Base-by-base conservation (phyloP, 1,284 basidiomycete genomes). In the Ganoderma lingzhi region DNA sequence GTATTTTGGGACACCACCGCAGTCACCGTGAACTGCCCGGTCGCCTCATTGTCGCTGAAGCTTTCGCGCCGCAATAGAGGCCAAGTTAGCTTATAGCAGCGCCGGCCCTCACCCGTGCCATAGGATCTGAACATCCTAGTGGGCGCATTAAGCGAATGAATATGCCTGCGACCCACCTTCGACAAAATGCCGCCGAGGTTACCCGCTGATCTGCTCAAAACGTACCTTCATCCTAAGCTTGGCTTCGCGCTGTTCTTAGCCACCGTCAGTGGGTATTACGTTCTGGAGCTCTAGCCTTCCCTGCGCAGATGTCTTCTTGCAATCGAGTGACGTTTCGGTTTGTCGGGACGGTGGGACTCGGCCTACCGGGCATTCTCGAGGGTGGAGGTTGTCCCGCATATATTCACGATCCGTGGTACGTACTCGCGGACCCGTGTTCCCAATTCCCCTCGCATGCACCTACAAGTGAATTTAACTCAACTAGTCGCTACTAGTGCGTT, bases 181-280 rank as follows among this genome's bases (percentile, higher is more conserved):
- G 6, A 51, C n/a, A n/a, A 23, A 55, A 10, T 14, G 30, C 53
- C 28, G 28, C 53, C 53, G 30, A 28, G 53, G 53, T 14, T 30
- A 14, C 53, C 14, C 53, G 53, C 53, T 32, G 53, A 55, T 55
- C 53, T 55, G 53, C 53, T 17, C 53, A 55, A 55, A 55, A 6
- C 15, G 53, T 55, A 55, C 53, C 23, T 30, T 15, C 53, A 12
- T 30, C 53, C 53, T 55, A 32, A 32, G 53, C 30, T 28, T 55
- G 53, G 30, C 28, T 15, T 55, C 14, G 53, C 28, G 53, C 53
- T 30, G 28, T 55, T 17, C 53, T 55, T 55, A 55, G 53, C 53
- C 53, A 55, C 28, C 6, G 53, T 14, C 28, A 6, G 15, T 14
- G 12, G 8, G 23, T 17, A 51, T 51, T 51, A 32, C 53, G 14